Evolutionary conservation across 306 rosid genomes (phyloP), one percentile per base, ranked within the genome.

Genomic region (Cucurbita moschata): DNA sequence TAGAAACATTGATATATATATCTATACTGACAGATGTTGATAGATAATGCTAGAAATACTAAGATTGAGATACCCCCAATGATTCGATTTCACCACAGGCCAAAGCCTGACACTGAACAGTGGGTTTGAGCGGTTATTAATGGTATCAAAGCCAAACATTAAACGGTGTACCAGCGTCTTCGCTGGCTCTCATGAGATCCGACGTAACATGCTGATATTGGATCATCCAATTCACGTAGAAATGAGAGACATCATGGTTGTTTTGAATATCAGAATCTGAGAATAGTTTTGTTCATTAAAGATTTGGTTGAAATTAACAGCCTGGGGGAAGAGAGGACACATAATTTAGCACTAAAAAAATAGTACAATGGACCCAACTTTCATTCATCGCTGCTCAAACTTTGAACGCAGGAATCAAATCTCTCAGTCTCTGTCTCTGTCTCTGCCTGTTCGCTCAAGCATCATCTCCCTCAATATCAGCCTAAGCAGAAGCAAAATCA

Each of bases 381-480:
- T 26, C 53, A 69, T 49, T 3, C 50, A 69, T 69, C 13, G 56
- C 43, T 11, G 23, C 73, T 46, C 38, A 19, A 23, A 23, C 56
- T 21, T 21, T 67, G 38, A 50, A 21, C 23, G 73, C 40, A 69
- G 11, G 23, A 69, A 49, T 23, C 53, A 46, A 44, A 63, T 63
- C 50, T 63, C 47, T 39, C 71, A 18, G 14, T 16, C 51, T 64
- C 16, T 5, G 8, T 64, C 68, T 16, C 50, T 0, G n/a, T 71
- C 61, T 18, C 50, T 5, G 12, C 30, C 26, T 46, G 65, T 35
- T 61, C 35, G 77, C 77, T 60, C 58, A 59, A 74, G 77, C 77
- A 74, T 74, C 77, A 74, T 74, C 68, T 59, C 46, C 46, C 77
- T 44, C 56, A 73, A 43, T 23, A 23, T 74, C 77, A 74, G 77